Base-by-base conservation (phyloP, 331 rosid genomes). In the Cydonia oblonga region DNA sequence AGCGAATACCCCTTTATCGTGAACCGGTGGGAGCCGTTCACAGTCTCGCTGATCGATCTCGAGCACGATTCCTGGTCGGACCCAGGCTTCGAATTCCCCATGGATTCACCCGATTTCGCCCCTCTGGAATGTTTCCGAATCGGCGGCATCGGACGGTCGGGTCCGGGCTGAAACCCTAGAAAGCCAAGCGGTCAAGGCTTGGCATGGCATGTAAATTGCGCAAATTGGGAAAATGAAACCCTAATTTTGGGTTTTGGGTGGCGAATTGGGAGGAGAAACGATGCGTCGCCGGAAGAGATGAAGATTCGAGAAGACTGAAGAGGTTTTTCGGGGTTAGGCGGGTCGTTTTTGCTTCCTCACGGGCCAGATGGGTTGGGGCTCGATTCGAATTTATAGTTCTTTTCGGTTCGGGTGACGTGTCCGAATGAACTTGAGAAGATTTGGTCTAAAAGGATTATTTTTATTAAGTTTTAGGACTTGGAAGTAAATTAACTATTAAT, bases 11-110 rank as follows among this genome's bases (percentile, higher is more conserved):
- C 96, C 68, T 86, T 88, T 38, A 90, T 84, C 13, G 86, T 84
- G 64, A 90, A 90, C 58, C 86, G 81, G 81, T 90, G 96, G 16
- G 91, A 86, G 10, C 91, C 91, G 15, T 90, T 86, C 56, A 90
- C 86, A 9, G 96, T 87, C 76, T 90, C 96, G 78, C 88, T 81
- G 24, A 86, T 84, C 35, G 89, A 90, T 22, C 83, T 81, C 28
- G 96, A 90, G 69, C 84, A 86, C 57, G 89, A 82, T 23, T 54
- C 87, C 58, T 40, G 35, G 46, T 87, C 88, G 15, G 58, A 70
- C 64, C 69, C 75, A 24, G 83, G 85, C 78, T 85, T 82, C 76
- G 79, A 66, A 74, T 83, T 81, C 46, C 32, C 77, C 82, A 79
- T 86, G 52, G 29, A 18, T 12, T 81, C 84, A 44, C 81, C 84